Conservation (phyloP, 1,139 yeast genomes). For the Chernovozyma sophiae-reginae region DNA sequence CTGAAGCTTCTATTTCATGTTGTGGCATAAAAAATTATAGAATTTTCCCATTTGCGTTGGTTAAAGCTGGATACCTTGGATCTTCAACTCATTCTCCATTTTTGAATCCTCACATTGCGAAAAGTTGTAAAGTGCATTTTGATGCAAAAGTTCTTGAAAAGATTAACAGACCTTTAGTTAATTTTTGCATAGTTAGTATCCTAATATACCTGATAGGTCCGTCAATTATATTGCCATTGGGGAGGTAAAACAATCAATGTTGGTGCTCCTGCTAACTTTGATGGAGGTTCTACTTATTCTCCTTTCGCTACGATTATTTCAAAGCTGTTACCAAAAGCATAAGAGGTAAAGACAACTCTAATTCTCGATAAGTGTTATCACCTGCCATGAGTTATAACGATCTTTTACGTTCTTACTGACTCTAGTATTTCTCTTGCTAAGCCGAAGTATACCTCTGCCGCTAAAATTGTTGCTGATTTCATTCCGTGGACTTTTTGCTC, state of each 20-base stretch:
- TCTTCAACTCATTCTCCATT: conserved; percentile 19
- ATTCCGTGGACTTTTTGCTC: not conserved
- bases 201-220: conserved; percentile 6
- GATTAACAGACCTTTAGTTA: conserved; percentile 14
- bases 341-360: no score
- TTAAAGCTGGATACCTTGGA: conserved; percentile 17
- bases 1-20: conserved; percentile 25
- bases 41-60: conserved; percentile 19
- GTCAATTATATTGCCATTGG: conserved; percentile 4
- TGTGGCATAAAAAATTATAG: conserved; percentile 13
- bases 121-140: conserved; percentile 17
- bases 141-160: conserved; percentile 22
- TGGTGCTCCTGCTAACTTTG: conserved; percentile 26
- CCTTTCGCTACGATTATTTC: no score
- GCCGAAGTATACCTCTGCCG: conserved; percentile 11
- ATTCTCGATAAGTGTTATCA: no score
- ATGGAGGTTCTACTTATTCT: conserved; percentile 43
- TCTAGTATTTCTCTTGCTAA: conserved; percentile 17
- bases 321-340: no score
- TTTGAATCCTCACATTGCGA: conserved; percentile 13
- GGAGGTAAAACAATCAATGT: conserved; percentile 9
- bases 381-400: no score
- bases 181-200: conserved; percentile 6
- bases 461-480: conserved; percentile 7
- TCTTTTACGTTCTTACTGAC: no score